These are phyloP conservation scores for Asterophora lycoperdoides DNA, from an alignment of 768 basidiomycete species.

Conservation along the genomic window DNA sequence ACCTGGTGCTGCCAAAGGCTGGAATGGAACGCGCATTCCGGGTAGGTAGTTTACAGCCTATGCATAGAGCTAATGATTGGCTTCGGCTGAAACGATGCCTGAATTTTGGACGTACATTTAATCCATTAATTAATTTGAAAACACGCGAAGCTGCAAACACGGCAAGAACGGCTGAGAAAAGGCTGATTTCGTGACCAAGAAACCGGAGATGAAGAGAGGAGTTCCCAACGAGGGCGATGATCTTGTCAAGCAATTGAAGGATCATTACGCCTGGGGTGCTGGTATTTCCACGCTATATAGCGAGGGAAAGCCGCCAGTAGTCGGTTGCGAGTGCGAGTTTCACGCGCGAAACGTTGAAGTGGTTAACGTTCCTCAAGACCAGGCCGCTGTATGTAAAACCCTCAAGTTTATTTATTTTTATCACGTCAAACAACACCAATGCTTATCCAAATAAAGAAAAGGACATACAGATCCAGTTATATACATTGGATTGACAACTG, in stretches of 20 bases:
- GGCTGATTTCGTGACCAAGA: conserved; percentile 12
- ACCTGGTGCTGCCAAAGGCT: conserved; percentile 36
- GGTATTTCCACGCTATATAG: not conserved
- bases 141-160: conserved; percentile 30
- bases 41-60: conserved; percentile 35
- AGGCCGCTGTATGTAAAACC: too few relatives aligned
- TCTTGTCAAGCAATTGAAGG: not conserved
- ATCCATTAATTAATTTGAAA: conserved; percentile 25
- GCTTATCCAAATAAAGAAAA: too few relatives aligned
- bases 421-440: too few relatives aligned
- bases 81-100: not conserved
- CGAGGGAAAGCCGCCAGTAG: too few relatives aligned
- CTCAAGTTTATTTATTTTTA: too few relatives aligned
- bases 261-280: not conserved
- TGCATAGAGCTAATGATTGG: not conserved
- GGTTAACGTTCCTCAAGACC: too few relatives aligned
- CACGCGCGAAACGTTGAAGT: too few relatives aligned
- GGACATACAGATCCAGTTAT: too few relatives aligned
- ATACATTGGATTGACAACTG: too few relatives aligned
- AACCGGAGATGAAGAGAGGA: conserved; percentile 2
- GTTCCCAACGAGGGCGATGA: not conserved
- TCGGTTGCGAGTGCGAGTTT: too few relatives aligned
- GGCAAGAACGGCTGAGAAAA: conserved; percentile 14
- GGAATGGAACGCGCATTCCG: conserved; percentile 38
- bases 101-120: conserved; percentile 24